Evolutionary conservation across 371 early-diverging fungal species (phyloP).

Genomic region (Apophysomyces sp.): DNA sequence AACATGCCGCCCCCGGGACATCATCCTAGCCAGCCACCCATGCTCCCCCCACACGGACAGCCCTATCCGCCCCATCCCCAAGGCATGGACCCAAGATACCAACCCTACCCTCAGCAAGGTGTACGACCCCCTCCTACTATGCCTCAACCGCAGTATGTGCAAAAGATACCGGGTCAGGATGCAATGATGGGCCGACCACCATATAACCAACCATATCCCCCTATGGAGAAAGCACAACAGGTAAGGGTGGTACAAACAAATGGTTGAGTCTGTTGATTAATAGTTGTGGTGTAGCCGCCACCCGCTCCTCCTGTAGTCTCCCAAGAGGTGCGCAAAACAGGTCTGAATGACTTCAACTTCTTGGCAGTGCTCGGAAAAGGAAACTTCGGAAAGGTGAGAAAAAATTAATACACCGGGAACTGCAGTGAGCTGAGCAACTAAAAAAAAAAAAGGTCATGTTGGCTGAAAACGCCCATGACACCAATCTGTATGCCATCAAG

Average conservation of each 20-base stretch:
- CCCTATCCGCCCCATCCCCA: slow-evolving; percentile 9
- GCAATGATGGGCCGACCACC: slow-evolving; percentile 9
- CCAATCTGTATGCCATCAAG: slow-evolving; percentile 93
- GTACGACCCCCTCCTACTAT: slow-evolving; percentile 5
- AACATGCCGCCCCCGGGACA: slow-evolving; percentile 13
- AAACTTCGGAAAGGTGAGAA: slow-evolving; percentile 92
- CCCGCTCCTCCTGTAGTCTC: slow-evolving; percentile 13
- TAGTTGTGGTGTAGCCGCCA: slow-evolving; percentile 8
- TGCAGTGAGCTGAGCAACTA: neutral
- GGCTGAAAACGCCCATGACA: slow-evolving; percentile 86
- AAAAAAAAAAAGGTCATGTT: slow-evolving; percentile 82
- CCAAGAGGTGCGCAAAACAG: slow-evolving; percentile 21
- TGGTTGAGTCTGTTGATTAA: neutral
- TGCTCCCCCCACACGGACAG: slow-evolving; percentile 22
- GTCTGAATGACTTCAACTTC: slow-evolving; percentile 86
- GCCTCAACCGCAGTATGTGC: slow-evolving; percentile 10
- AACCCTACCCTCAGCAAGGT: slow-evolving; percentile 19
- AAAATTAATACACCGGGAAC: neutral
- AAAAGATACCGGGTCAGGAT: slow-evolving; percentile 1
- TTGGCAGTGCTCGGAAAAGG: slow-evolving; percentile 96
- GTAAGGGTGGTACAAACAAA: slow-evolving; percentile 1
- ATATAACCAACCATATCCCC: slow-evolving; percentile 3
- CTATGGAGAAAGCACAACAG: neutral
- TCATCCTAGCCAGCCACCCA: slow-evolving; percentile 11
- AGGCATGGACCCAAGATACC: slow-evolving; percentile 14